Percentiles rank a stretch among this genome's conserved stretches.
Conservation (phyloP, 2,329 filamentous ascomycete genomes). For the Gaeumannomyces sp. region DNA sequence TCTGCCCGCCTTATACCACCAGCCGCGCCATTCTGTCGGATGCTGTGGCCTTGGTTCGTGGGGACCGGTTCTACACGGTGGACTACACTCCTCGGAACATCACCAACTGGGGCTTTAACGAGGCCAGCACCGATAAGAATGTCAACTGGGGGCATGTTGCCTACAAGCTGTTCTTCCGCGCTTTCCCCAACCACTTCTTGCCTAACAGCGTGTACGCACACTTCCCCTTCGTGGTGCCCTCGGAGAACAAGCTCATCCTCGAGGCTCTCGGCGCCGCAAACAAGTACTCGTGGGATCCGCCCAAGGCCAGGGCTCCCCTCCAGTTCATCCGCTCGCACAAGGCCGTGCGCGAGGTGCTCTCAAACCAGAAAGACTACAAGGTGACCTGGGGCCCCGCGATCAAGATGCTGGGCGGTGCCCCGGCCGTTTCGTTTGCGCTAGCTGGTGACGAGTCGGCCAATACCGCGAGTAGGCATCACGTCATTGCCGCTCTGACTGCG, state of each 20-base stretch:
- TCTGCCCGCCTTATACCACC: constrained; percentile 39
- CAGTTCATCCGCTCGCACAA: constrained; percentile 48
- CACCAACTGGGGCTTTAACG: constrained; percentile 58
- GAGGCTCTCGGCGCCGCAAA: constrained; percentile 46
- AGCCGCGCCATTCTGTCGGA: constrained; percentile 55
- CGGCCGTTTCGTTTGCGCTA: constrained; percentile 30
- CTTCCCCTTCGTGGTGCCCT: constrained; percentile 36
- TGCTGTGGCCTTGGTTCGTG: constrained; percentile 55
- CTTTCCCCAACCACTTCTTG: constrained; percentile 43
- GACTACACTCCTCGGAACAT: constrained; percentile 56
- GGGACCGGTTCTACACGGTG: constrained; percentile 58
- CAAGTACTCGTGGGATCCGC: constrained; percentile 53
- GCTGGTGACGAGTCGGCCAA: constrained; percentile 29
- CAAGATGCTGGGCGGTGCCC: constrained; percentile 23
- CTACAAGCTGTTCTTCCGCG: constrained; percentile 40
- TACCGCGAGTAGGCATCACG: constrained; percentile 23
- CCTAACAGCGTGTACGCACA: constrained; percentile 56
- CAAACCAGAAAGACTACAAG: constrained; percentile 25
- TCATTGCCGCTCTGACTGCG: constrained; percentile 23
- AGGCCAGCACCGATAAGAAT: constrained; percentile 30
- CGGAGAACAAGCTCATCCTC: constrained; percentile 54
- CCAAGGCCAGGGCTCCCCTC: constrained; percentile 35
- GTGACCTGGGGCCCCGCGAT: constrained; percentile 28
- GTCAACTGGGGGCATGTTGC: constrained; percentile 36
- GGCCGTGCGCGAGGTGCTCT: constrained; percentile 19